Percentiles rank a stretch among this genome's conserved stretches.
Conservation (phyloP, 495 filamentous ascomycete species). For the Pseudevernia furfuracea region DNA sequence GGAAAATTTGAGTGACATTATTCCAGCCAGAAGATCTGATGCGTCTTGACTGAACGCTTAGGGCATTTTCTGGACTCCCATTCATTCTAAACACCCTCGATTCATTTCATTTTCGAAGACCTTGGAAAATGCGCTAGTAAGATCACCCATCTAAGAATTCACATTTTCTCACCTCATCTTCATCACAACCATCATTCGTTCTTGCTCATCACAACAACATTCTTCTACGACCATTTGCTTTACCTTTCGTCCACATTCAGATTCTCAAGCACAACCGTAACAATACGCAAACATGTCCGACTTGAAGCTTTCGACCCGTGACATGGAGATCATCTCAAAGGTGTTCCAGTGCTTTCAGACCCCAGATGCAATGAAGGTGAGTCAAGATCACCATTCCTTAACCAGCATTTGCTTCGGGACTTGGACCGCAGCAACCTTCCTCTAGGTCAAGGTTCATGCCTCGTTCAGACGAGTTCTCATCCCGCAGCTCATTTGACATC, state of each 20-base stretch:
- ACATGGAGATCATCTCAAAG: conserved; percentile 15
- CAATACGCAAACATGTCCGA: conserved; percentile 2
- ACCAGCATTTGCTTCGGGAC: too few species aligned
- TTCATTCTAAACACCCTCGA: neutral
- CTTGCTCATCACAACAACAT: too few species aligned
- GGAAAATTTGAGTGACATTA: too few species aligned
- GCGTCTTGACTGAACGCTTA: too few species aligned
- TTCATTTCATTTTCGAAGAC: neutral
- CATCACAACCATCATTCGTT: neutral
- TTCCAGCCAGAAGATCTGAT: too few species aligned
- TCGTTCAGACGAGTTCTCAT: neutral
- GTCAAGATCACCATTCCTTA: neutral
- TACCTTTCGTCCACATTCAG: neutral
- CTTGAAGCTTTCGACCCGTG: conserved; percentile 14
- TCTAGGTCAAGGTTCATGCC: too few species aligned
- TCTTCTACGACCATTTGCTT: neutral
- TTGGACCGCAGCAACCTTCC: too few species aligned
- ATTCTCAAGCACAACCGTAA: neutral
- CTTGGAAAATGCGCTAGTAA: neutral
- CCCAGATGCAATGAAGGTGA: conserved; percentile 15
- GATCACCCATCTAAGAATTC: neutral
- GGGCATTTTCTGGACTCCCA: too few species aligned
- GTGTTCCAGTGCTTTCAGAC: conserved; percentile 17
- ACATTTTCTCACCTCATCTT: too few species aligned
- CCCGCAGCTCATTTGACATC: neutral